phyloP scores from a whole-genome alignment of 768 basidiomycete genomes.

The Pleurotus eryngii region DNA sequence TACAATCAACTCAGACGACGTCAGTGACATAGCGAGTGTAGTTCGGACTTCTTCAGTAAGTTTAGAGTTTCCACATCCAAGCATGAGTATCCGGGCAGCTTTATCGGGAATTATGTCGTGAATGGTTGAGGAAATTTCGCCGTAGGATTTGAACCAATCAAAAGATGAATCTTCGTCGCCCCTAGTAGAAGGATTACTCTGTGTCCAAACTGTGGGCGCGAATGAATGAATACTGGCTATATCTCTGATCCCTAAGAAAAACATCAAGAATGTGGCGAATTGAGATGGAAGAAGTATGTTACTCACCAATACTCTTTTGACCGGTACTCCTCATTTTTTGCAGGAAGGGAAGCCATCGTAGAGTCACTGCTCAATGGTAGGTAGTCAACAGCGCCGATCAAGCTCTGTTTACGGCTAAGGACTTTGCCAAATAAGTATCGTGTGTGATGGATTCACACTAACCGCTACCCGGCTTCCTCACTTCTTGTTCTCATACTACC shows the following conservation, averaged over 20 bases:
- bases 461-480: too few species aligned
- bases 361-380: too few species aligned
- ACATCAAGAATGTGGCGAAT: too few species aligned
- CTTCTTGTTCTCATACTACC: too few species aligned
- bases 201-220: not conserved
- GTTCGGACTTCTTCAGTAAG: conserved; percentile 68
- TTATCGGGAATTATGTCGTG: conserved; percentile 62
- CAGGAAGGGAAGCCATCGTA: conserved; percentile 37
- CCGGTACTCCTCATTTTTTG: conserved; percentile 67
- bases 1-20: conserved; percentile 19
- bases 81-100: conserved; percentile 63
- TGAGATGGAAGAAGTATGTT: too few species aligned
- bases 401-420: too few species aligned
- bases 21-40: not conserved
- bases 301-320: conserved; percentile 67
- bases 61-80: conserved; percentile 83
- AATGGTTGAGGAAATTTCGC: conserved; percentile 62
- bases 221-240: conserved; percentile 47
- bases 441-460: too few species aligned
- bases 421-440: too few species aligned
- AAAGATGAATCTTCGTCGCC: conserved; percentile 59
- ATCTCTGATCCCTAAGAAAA: conserved; percentile 59
- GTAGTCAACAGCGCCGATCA: too few species aligned
- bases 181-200: conserved; percentile 29
- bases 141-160: conserved; percentile 88